phyloP scores from a whole-genome alignment of 768 basidiomycete species.

The Leccinum longicurvipes region DNA sequence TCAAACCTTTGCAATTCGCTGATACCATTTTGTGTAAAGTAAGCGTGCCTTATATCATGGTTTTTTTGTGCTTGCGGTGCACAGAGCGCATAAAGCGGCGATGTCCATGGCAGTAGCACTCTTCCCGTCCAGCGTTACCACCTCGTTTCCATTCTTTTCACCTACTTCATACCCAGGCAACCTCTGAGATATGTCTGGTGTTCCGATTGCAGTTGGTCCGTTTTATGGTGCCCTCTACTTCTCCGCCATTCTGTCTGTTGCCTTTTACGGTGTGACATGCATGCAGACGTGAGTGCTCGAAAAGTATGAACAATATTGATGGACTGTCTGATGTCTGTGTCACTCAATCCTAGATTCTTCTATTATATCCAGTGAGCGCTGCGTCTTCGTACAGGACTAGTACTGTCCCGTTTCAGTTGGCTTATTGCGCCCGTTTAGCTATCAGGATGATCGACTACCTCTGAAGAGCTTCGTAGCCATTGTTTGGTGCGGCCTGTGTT shows the following conservation, averaged over 20 bases:
- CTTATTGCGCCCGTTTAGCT: not conserved
- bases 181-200: not conserved
- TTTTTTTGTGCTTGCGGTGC: not conserved
- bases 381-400: not conserved
- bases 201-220: not conserved
- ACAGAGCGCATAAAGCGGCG: not conserved
- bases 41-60: not conserved
- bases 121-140: not conserved
- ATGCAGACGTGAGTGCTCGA: conserved; percentile 4
- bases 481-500: not conserved
- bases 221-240: conserved; percentile 2
- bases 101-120: not conserved
- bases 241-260: conserved; percentile 1
- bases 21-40: not conserved
- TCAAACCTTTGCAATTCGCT: not conserved
- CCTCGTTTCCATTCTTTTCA: not conserved
- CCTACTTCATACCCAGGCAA: not conserved
- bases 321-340: not conserved
- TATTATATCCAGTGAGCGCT: conserved; percentile 5
- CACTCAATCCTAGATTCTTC: not conserved
- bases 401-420: not conserved
- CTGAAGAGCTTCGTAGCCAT: not conserved
- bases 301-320: not conserved
- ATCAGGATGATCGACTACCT: not conserved
- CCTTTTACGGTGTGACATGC: conserved; percentile 1